These are phyloP conservation scores for Tuber microsphaerosporum DNA, from an alignment of 495 filamentous ascomycete species.

Conservation along the genomic window DNA sequence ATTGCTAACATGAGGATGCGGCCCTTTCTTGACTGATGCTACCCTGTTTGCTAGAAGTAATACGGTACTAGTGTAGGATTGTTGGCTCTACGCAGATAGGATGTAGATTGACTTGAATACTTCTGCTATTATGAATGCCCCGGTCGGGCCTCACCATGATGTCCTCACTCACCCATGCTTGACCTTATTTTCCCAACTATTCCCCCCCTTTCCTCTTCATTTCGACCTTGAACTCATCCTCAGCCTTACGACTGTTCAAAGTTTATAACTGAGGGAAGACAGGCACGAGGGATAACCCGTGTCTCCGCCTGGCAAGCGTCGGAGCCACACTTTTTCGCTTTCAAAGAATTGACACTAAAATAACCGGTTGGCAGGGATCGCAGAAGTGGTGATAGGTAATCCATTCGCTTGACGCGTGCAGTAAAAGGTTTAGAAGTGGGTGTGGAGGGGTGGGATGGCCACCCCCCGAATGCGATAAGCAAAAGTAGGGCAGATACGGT, in stretches of 20 bases:
- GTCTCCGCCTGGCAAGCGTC: not conserved
- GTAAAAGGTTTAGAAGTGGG: constrained; percentile 11
- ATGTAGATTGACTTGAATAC: too few relatives aligned
- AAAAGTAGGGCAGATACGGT: constrained; percentile 3
- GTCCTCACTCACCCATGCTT: not conserved
- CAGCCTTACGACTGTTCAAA: not conserved
- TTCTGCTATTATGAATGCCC: not conserved
- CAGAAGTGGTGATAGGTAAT: constrained; percentile 24
- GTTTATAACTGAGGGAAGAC: too few relatives aligned
- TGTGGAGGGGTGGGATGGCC: not conserved
- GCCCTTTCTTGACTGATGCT: too few relatives aligned
- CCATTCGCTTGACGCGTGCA: constrained; percentile 36
- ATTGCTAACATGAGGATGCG: too few relatives aligned
- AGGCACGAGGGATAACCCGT: not conserved
- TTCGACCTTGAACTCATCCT: not conserved
- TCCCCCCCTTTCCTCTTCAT: not conserved
- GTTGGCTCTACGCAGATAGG: too few relatives aligned
- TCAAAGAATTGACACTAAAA: constrained; percentile 7
- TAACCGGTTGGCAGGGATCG: constrained; percentile 30
- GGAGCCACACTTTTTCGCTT: not conserved
- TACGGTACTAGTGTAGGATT: too few relatives aligned
- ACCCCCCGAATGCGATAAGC: constrained; percentile 36
- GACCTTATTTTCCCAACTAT: not conserved
- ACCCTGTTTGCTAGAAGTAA: too few relatives aligned
- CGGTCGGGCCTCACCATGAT: not conserved